Conservation (phyloP, 306 rosid genomes). For the Herpetospermum pedunculosum region DNA sequence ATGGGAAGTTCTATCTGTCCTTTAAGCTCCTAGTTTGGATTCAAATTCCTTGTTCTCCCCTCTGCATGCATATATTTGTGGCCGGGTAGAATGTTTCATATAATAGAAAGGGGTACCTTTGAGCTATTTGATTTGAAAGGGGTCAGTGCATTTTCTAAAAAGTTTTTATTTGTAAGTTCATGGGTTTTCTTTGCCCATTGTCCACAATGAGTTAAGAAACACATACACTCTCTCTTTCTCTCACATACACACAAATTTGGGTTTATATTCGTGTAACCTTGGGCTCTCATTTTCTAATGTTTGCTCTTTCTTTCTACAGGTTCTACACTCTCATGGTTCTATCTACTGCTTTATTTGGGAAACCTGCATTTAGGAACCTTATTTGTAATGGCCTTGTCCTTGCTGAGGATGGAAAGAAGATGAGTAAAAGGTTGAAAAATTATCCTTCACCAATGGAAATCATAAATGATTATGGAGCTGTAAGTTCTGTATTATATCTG, state of each 20-base stretch:
- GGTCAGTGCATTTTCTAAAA: background rate
- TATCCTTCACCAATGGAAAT: conserved; percentile 88
- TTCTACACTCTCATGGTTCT: conserved; percentile 96
- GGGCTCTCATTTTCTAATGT: background rate
- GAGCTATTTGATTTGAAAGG: background rate
- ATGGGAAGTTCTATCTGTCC: too few species aligned
- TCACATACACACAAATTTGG: background rate
- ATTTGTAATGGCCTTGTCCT: conserved; percentile 96
- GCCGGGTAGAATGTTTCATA: background rate
- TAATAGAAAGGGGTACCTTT: background rate
- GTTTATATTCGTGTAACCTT: background rate
- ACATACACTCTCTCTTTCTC: background rate
- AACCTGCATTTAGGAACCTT: conserved; percentile 89
- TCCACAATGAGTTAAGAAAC: background rate
- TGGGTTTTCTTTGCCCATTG: background rate
- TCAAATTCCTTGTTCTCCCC: background rate
- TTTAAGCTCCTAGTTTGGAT: background rate
- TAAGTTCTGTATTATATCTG: conserved; percentile 23
- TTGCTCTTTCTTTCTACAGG: conserved; percentile 40
- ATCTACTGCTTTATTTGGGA: conserved; percentile 79
- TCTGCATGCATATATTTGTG: background rate
- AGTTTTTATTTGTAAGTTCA: background rate
- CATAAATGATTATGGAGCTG: conserved; percentile 80
- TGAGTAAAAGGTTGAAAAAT: conserved; percentile 92
- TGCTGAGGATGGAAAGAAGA: conserved; percentile 94